Percentiles rank a stretch among this genome's conserved stretches.
phyloP scores from a whole-genome alignment of 139 green algal species.

The Coelastrella sp. region DNA sequence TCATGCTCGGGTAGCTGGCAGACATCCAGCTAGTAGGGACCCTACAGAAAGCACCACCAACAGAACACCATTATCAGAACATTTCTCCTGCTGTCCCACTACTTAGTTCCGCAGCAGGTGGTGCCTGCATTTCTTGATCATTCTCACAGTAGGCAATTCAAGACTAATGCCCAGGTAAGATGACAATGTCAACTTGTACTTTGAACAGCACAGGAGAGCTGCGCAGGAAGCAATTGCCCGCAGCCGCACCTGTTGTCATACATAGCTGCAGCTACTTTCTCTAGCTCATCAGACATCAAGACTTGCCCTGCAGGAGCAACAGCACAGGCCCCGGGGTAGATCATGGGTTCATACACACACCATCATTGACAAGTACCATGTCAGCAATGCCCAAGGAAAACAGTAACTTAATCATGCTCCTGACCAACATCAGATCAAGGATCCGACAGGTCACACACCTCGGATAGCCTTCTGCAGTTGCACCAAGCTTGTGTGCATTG shows the following conservation, averaged over 20 bases:
- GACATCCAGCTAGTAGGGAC: slow-evolving; percentile 78
- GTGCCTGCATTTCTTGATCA: no score
- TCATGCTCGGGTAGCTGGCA: slow-evolving; percentile 76
- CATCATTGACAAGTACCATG: background rate
- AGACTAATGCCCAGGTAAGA: no score
- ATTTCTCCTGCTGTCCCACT: background rate
- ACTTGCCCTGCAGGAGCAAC: slow-evolving; percentile 57
- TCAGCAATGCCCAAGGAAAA: background rate
- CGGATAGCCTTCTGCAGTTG: slow-evolving; percentile 61
- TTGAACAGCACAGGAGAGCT: no score
- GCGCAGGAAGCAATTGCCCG: no score
- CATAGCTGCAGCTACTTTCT: slow-evolving; percentile 51
- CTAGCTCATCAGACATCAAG: slow-evolving; percentile 77
- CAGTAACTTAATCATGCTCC: no score
- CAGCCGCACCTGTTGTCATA: slow-evolving; percentile 52
- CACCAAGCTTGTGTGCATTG: slow-evolving; percentile 66
- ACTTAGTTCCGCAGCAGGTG: no score
- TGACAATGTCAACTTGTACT: no score
- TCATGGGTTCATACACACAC: background rate
- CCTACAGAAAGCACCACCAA: no score
- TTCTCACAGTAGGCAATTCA: no score
- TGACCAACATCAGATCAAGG: no score
- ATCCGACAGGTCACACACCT: slow-evolving; percentile 36
- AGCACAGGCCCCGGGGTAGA: no score
- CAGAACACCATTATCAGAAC: background rate